Evolutionary conservation across 2,329 filamentous ascomycete genomes (phyloP).

Genomic region (Penicillium oxalicum): DNA sequence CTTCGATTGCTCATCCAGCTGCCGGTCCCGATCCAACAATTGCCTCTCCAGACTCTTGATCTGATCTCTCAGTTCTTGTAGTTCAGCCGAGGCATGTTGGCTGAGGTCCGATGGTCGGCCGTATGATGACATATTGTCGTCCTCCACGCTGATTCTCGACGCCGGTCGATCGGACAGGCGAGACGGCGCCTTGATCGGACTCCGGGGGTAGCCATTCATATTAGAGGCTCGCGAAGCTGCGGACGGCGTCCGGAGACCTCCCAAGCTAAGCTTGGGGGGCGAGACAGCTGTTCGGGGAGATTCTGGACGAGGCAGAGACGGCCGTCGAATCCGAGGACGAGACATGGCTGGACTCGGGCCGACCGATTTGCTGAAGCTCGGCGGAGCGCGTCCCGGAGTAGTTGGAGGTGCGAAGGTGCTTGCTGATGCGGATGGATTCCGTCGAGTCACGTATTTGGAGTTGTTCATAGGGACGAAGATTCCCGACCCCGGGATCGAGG

Average conservation of each 20-base stretch:
- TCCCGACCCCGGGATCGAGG: conserved; percentile 69
- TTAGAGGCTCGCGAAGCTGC: conserved; percentile 23
- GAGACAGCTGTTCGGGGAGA: conserved; percentile 60
- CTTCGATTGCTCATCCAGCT: conserved; percentile 80
- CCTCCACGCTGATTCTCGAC: conserved; percentile 36
- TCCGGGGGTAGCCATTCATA: conserved; percentile 43
- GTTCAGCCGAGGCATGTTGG: conserved; percentile 24
- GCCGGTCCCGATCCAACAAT: conserved; percentile 76
- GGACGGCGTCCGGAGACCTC: conserved; percentile 55
- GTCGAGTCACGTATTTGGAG: conserved; percentile 58
- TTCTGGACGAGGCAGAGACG: conserved; percentile 79
- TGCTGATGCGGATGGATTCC: conserved; percentile 38
- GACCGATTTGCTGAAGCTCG: conserved; percentile 84
- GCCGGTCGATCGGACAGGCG: conserved; percentile 35
- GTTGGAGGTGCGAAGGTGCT: conserved; percentile 55
- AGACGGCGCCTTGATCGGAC: conserved; percentile 35
- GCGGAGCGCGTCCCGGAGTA: conserved; percentile 58
- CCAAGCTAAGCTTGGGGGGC: conserved; percentile 49
- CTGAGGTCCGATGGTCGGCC: conserved; percentile 28
- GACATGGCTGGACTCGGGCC: conserved; percentile 66
- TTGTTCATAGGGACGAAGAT: conserved; percentile 90
- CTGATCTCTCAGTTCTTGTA: conserved; percentile 57
- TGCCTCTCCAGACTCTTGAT: conserved; percentile 65
- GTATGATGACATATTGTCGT: conserved; percentile 28
- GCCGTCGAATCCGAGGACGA: conserved; percentile 59